A percentile compares a stretch with the other conserved stretches of the same genome.
These are phyloP conservation scores for Cladosporium austrohemisphaericum DNA, from an alignment of 2,329 filamentous ascomycete genomes.

Conservation along the genomic window DNA sequence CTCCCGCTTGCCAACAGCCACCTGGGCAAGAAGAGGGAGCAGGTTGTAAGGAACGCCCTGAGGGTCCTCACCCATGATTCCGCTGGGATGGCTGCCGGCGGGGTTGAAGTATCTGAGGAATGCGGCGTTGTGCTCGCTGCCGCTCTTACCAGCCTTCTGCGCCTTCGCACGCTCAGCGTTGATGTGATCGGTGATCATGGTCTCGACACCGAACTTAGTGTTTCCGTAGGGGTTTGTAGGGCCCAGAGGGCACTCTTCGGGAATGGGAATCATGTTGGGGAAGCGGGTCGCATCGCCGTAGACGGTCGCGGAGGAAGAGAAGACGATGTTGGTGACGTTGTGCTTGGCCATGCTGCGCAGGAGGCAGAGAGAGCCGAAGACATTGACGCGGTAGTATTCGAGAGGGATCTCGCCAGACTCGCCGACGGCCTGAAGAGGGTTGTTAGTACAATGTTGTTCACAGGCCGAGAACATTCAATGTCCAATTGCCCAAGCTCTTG, in stretches of 20 bases:
- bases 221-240: constrained; percentile 97
- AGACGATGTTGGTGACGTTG: constrained; percentile 95
- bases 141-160: constrained; percentile 73
- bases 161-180: constrained; percentile 79
- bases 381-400: constrained; percentile 97
- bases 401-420: constrained; percentile 91
- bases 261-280: constrained; percentile 97
- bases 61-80: constrained; percentile 97
- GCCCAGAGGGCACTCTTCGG: constrained; percentile 91
- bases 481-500: constrained; percentile 40
- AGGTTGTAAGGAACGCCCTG: constrained; percentile 95
- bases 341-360: constrained; percentile 82
- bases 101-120: constrained; percentile 98
- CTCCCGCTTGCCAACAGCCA: constrained; percentile 89
- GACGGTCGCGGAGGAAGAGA: constrained; percentile 95
- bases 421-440: constrained; percentile 73
- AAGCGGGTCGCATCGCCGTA: constrained; percentile 97
- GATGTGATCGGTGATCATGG: constrained; percentile 85
- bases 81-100: constrained; percentile 86
- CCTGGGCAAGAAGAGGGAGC: constrained; percentile 87
- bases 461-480: neutral
- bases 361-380: constrained; percentile 84
- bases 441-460: constrained; percentile 10
- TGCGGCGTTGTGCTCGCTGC: constrained; percentile 85
- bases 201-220: constrained; percentile 91